Evolutionary conservation across 495 filamentous ascomycete genomes (phyloP).

Genomic region (Hypoxylon crocopeplum): DNA sequence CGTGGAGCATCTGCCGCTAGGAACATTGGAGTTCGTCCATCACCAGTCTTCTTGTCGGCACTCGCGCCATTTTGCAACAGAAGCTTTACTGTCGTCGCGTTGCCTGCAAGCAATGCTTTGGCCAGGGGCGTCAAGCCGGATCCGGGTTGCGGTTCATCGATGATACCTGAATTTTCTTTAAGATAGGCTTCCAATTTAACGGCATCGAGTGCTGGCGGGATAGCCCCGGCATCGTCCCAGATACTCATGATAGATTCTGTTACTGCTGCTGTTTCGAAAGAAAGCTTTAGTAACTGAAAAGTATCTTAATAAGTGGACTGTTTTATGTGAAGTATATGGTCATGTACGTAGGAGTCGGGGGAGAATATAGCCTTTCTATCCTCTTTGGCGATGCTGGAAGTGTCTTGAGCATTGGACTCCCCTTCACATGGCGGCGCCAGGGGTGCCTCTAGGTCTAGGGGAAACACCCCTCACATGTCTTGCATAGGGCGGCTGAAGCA

Average conservation of each 20-base stretch:
- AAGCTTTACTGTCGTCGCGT: constrained; percentile 12
- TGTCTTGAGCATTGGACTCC: too few relatives aligned
- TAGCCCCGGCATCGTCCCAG: constrained; percentile 27
- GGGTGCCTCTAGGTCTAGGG: too few relatives aligned
- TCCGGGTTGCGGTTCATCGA: constrained; percentile 8
- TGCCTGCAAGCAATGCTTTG: constrained; percentile 12
- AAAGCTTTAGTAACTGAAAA: too few relatives aligned
- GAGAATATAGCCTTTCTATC: too few relatives aligned
- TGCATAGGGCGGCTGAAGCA: too few relatives aligned
- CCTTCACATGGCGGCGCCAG: too few relatives aligned
- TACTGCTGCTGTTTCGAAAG: background rate
- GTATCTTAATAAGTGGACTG: too few relatives aligned
- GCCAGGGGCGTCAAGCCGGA: constrained; percentile 20
- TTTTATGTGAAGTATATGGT: too few relatives aligned
- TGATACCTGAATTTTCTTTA: constrained; percentile 1
- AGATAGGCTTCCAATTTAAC: constrained; percentile 7
- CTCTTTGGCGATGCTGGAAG: too few relatives aligned
- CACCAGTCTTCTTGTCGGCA: constrained; percentile 13
- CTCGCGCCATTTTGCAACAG: constrained; percentile 25
- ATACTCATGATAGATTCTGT: constrained; percentile 15
- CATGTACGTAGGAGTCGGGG: too few relatives aligned
- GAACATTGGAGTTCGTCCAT: constrained; percentile 24
- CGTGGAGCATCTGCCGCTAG: constrained; percentile 12
- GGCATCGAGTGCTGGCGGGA: constrained; percentile 9
- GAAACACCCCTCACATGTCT: too few relatives aligned